Conservation (phyloP, 345 rosid genomes). For the Zanthoxylum bungeanum region DNA sequence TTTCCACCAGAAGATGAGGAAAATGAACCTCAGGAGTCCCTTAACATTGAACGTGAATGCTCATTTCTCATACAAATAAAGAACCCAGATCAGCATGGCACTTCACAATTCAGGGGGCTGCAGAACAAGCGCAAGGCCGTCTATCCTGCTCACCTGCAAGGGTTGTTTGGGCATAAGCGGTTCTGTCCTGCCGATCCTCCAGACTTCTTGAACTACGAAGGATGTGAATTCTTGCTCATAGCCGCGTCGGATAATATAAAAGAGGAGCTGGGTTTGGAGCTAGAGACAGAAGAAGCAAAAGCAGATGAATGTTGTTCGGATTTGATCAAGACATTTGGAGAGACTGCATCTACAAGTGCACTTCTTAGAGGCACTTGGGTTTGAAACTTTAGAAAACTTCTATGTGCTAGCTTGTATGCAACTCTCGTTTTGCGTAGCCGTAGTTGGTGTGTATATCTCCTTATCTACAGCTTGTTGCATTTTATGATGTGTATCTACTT, state of each 20-base stretch:
- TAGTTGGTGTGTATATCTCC: too few relatives aligned
- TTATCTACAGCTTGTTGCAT: too few relatives aligned
- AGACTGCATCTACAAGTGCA: constrained; percentile 35
- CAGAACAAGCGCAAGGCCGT: constrained; percentile 59
- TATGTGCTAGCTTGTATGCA: not conserved
- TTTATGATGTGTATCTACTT: too few relatives aligned
- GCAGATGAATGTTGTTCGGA: constrained; percentile 50
- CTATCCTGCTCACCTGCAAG: constrained; percentile 71
- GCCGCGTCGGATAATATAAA: constrained; percentile 64
- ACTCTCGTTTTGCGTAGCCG: not conserved
- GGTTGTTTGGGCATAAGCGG: constrained; percentile 40
- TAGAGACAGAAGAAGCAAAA: constrained; percentile 36
- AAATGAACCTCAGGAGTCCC: constrained; percentile 59
- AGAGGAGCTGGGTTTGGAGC: constrained; percentile 62
- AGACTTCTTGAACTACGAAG: constrained; percentile 68
- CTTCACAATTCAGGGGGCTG: constrained; percentile 43
- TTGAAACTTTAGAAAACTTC: constrained; percentile 6
- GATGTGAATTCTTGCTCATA: constrained; percentile 71
- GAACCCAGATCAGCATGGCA: constrained; percentile 48
- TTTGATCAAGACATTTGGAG: constrained; percentile 54
- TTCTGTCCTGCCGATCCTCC: constrained; percentile 62
- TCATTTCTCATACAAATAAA: constrained; percentile 66
- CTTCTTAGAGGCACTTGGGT: constrained; percentile 70
- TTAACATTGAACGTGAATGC: constrained; percentile 64
- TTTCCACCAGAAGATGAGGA: constrained; percentile 38